These are phyloP conservation scores for Candida pseudoglaebosa DNA, from an alignment of 805 yeast species.

Conservation along the genomic window DNA sequence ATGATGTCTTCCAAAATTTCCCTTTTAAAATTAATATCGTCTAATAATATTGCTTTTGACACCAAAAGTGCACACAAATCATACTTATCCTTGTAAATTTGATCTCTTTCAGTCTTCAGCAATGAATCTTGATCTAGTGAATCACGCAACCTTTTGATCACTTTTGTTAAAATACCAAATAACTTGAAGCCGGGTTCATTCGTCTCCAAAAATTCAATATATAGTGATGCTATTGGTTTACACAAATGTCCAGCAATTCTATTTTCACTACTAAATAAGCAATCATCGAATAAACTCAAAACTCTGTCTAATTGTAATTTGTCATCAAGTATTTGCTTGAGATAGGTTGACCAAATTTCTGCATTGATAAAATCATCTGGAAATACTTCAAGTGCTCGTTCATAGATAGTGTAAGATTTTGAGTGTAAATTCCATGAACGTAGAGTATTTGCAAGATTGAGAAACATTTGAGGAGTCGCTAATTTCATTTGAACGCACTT, in stretches of 20 bases:
- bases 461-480: conserved; percentile 62
- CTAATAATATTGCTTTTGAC: conserved; percentile 5
- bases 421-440: conserved; percentile 45
- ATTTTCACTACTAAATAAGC: conserved; percentile 7
- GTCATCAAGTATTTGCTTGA: conserved; percentile 43
- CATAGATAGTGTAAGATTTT: conserved; percentile 58
- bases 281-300: conserved; percentile 71
- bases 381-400: conserved; percentile 58
- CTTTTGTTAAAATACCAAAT: conserved; percentile 45
- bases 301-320: conserved; percentile 27
- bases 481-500: conserved; percentile 45
- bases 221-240: conserved; percentile 48
- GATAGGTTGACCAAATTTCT: conserved; percentile 70
- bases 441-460: conserved; percentile 63
- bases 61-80: conserved; percentile 16
- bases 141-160: conserved; percentile 28
- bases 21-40: conserved; percentile 18
- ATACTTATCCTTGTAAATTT: conserved; percentile 19
- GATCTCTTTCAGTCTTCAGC: conserved; percentile 10
- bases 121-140: not conserved
- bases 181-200: conserved; percentile 9
- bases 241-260: conserved; percentile 38
- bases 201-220: conserved; percentile 59
- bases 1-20: conserved; percentile 44
- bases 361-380: conserved; percentile 49